Evolutionary conservation across 2,329 filamentous ascomycete genomes (phyloP).

Genomic region (Trichoderma atroviride): DNA sequence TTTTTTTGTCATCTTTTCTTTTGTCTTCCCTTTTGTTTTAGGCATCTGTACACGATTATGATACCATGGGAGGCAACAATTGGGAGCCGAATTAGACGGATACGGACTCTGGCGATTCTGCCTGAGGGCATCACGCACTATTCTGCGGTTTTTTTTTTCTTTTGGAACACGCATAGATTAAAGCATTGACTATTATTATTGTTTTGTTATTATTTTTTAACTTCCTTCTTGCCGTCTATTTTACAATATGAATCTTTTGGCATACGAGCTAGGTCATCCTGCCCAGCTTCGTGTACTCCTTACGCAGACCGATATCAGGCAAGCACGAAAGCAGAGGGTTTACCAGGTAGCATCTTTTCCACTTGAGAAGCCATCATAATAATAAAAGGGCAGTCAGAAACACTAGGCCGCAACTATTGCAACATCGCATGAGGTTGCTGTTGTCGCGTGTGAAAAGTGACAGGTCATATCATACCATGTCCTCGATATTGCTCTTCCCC

Average conservation of each 20-base stretch:
- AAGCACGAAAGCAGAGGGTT: background rate
- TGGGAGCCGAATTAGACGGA: slow-evolving; percentile 14
- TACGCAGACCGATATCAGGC: background rate
- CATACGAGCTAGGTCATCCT: background rate
- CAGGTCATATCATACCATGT: background rate
- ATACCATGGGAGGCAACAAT: slow-evolving; percentile 23
- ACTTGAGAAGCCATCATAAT: background rate
- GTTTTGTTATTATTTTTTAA: background rate
- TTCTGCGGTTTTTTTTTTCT: background rate
- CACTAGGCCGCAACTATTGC: background rate
- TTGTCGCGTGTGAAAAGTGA: background rate
- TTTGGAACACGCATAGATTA: slow-evolving; percentile 16
- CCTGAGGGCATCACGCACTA: background rate
- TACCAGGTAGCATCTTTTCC: background rate
- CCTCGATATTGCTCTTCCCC: background rate
- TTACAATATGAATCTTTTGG: background rate
- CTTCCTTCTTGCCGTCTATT: background rate
- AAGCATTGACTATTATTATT: background rate
- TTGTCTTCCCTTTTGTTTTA: background rate
- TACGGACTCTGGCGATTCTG: slow-evolving; percentile 1
- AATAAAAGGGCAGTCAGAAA: background rate
- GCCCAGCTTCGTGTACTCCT: background rate
- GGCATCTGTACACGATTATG: slow-evolving; percentile 27
- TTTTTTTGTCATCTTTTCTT: background rate
- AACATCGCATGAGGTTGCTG: background rate